Evolutionary conservation across 371 early-diverging fungal genomes (phyloP).

Genomic region (Mortierella sp.): DNA sequence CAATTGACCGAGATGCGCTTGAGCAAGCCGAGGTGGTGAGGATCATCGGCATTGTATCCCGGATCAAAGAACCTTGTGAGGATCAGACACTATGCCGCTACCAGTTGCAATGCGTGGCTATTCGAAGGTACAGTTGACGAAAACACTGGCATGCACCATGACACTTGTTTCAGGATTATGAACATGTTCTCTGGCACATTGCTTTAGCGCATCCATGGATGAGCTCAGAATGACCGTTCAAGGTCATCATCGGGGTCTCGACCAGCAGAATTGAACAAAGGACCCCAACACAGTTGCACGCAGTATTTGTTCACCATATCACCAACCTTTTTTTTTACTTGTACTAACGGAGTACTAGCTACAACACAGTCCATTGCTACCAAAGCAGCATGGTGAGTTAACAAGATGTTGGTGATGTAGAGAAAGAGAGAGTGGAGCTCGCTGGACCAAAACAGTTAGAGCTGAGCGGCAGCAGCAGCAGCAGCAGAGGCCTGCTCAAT

Average conservation of each 20-base stretch:
- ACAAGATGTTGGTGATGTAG: too few relatives aligned
- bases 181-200: neutral
- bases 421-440: neutral
- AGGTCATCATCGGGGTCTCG: constrained; percentile 2
- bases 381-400: neutral
- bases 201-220: constrained; percentile 11
- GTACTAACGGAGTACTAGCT: too few relatives aligned
- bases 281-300: neutral
- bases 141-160: neutral
- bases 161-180: neutral
- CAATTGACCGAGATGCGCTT: constrained; percentile 6
- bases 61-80: neutral
- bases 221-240: constrained; percentile 12
- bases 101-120: constrained; percentile 11
- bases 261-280: too few relatives aligned
- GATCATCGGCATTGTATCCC: constrained; percentile 3
- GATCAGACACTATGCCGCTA: neutral
- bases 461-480: too few relatives aligned
- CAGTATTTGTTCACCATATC: neutral
- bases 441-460: constrained; percentile 3
- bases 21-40: constrained; percentile 9
- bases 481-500: constrained; percentile 6
- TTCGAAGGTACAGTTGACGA: constrained; percentile 11
- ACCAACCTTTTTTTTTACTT: neutral
- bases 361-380: too few relatives aligned